phyloP scores from a whole-genome alignment of 2,329 filamentous ascomycete genomes.

The Nothopassalora personata region DNA sequence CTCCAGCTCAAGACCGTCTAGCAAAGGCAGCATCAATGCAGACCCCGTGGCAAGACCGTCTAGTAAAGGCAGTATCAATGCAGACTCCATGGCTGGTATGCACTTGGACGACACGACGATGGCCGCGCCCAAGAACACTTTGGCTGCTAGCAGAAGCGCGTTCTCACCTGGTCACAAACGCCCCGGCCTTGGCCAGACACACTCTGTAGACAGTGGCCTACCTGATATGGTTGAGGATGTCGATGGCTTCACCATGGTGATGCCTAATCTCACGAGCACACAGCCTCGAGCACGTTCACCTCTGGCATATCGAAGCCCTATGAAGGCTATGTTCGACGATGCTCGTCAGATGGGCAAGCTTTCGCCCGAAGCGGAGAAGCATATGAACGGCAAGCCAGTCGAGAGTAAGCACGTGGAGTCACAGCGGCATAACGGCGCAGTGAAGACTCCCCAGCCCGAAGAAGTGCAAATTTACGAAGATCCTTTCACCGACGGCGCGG shows the following conservation, averaged over 20 bases:
- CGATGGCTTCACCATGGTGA: constrained; percentile 47
- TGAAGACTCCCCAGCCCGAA: constrained; percentile 30
- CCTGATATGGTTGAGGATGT: constrained; percentile 35
- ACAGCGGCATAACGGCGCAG: constrained; percentile 18
- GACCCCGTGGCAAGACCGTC: constrained; percentile 27
- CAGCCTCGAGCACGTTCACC: constrained; percentile 26
- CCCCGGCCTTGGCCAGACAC: constrained; percentile 36
- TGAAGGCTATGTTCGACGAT: constrained; percentile 32
- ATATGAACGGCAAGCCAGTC: constrained; percentile 10
- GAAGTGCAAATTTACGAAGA: constrained; percentile 52
- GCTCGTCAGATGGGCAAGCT: constrained; percentile 23
- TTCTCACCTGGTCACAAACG: constrained; percentile 33
- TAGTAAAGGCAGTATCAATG: constrained; percentile 30
- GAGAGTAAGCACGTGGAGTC: background rate
- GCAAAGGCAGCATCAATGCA: constrained; percentile 29
- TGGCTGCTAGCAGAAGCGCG: constrained; percentile 23
- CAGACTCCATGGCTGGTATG: constrained; percentile 23
- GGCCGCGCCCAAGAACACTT: constrained; percentile 40
- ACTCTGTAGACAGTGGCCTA: constrained; percentile 37
- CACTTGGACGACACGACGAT: constrained; percentile 44
- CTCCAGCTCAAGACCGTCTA: constrained; percentile 27
- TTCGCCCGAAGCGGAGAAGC: constrained; percentile 18
- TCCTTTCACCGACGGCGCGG: constrained; percentile 41
- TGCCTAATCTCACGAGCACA: constrained; percentile 34
- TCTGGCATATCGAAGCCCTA: constrained; percentile 27